A percentile compares a stretch with the other conserved stretches of the same genome.
These are phyloP conservation scores for Boeremia lycopersici DNA, from an alignment of 2,329 filamentous ascomycete species.

Conservation along the genomic window DNA sequence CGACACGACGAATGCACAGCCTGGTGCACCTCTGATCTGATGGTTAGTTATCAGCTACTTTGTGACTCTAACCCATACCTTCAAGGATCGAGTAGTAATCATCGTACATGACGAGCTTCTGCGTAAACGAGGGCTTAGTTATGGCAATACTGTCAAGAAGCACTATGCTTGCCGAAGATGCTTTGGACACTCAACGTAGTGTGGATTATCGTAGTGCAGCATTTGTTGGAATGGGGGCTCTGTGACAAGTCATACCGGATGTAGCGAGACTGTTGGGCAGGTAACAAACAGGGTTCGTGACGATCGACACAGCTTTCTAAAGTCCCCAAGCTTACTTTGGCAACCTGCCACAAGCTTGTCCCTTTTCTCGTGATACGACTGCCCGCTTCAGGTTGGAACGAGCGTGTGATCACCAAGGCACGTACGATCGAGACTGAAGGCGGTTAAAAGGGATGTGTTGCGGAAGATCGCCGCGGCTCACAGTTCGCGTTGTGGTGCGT, in stretches of 20 bases:
- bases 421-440: conserved; percentile 12
- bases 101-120: too few relatives aligned
- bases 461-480: conserved; percentile 18
- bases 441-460: conserved; percentile 10
- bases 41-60: too few relatives aligned
- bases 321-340: neutral
- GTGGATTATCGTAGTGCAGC: neutral
- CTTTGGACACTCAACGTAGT: neutral
- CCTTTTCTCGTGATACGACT: conserved; percentile 1
- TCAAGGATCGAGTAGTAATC: too few relatives aligned
- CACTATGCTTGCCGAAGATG: too few relatives aligned
- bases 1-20: too few relatives aligned
- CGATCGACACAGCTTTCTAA: neutral
- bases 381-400: conserved; percentile 12
- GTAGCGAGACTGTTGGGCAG: neutral
- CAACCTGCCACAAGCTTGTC: neutral
- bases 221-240: neutral
- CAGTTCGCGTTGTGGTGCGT: conserved; percentile 16
- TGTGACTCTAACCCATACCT: too few relatives aligned
- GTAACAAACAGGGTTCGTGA: neutral
- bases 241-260: neutral
- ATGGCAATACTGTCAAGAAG: too few relatives aligned
- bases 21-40: too few relatives aligned
- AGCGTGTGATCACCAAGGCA: conserved; percentile 13
- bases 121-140: too few relatives aligned